Evolutionary conservation across 176 grass and related monocot genomes (phyloP).

Genomic region (Carex kokanica): DNA sequence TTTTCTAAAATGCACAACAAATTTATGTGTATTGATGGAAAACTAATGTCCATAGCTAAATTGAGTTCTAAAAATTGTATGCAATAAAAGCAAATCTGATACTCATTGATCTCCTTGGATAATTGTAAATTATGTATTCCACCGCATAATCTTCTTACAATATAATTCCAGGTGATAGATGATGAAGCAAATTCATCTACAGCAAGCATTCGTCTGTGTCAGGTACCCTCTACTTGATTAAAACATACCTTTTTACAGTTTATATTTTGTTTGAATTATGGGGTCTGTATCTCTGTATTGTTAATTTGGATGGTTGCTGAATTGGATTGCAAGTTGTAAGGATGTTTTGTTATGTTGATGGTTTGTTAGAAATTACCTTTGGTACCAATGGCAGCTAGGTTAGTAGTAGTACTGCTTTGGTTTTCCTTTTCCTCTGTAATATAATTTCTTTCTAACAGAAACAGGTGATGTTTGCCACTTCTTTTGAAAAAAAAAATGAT

Average conservation of each 20-base stretch:
- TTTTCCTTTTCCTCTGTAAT: not conserved
- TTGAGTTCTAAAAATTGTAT: not conserved
- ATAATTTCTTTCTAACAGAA: not conserved
- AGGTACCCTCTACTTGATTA: not conserved
- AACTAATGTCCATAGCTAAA: not conserved
- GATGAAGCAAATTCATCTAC: slow-evolving; percentile 6
- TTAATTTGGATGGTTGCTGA: not conserved
- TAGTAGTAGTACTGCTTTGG: not conserved
- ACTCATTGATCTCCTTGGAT: not conserved
- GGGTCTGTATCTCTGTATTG: slow-evolving; percentile 1
- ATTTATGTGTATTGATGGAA: not conserved
- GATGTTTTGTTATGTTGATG: not conserved
- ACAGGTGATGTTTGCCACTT: not conserved
- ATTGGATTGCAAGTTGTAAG: not conserved
- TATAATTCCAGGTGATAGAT: not conserved
- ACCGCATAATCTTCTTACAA: not conserved
- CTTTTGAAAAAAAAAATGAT: not conserved
- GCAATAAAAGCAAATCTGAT: not conserved
- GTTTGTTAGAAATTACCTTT: not conserved
- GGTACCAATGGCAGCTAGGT: not conserved
- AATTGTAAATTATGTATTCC: not conserved
- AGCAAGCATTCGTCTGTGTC: not conserved
- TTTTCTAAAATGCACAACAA: not conserved
- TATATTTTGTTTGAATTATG: not conserved
- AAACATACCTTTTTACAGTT: not conserved